A percentile compares a stretch with the other conserved stretches of the same genome.
phyloP scores from a whole-genome alignment of 805 yeast genomes.

The Ogataea allantospora region DNA sequence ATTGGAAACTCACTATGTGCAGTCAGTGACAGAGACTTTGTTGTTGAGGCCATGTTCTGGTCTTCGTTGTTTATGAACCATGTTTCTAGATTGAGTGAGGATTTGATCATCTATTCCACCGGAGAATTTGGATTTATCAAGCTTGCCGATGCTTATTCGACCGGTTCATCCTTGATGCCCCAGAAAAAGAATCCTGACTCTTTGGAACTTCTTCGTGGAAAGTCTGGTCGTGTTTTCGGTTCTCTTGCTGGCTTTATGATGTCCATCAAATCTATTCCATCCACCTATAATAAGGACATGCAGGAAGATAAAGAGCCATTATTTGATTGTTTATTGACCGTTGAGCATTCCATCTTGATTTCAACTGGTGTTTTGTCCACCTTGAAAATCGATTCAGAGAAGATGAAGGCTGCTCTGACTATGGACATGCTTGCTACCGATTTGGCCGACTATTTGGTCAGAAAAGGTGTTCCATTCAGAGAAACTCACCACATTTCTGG shows the following conservation, averaged over 20 bases:
- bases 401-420: constrained; percentile 85
- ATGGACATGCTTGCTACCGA: constrained; percentile 99
- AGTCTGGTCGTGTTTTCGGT: constrained; percentile 96
- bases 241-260: constrained; percentile 92
- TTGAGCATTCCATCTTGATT: constrained; percentile 88
- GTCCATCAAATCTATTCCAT: constrained; percentile 96
- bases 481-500: constrained; percentile 99
- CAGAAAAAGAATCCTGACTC: constrained; percentile 99
- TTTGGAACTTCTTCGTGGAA: constrained; percentile 91
- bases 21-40: constrained; percentile 96
- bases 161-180: constrained; percentile 98
- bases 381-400: constrained; percentile 63
- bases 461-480: constrained; percentile 98
- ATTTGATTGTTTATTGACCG: constrained; percentile 85
- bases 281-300: constrained; percentile 96
- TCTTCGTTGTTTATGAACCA: constrained; percentile 92
- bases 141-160: constrained; percentile 95
- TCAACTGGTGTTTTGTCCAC: constrained; percentile 97
- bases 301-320: constrained; percentile 99
- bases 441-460: constrained; percentile 93
- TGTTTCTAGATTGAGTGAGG: constrained; percentile 91
- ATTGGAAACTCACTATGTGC: constrained; percentile 97
- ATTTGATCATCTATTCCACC: constrained; percentile 90
- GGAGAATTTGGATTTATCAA: constrained; percentile 96
- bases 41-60: constrained; percentile 95